These are phyloP conservation scores for Betula pendula DNA, from an alignment of 306 rosid genomes.

Conservation along the genomic window DNA sequence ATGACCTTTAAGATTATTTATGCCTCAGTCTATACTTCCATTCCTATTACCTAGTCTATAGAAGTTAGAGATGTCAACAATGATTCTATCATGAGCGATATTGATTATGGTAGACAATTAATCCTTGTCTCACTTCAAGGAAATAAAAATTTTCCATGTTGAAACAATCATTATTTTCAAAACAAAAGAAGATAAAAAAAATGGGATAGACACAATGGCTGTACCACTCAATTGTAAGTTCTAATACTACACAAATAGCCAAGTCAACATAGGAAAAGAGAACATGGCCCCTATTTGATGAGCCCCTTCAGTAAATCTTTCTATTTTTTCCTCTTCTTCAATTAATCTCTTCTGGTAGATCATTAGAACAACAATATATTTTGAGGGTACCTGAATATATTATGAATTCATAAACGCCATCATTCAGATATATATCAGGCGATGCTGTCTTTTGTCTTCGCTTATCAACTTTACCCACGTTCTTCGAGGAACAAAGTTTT, in stretches of 20 bases:
- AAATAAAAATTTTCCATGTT: background rate
- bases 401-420: background rate
- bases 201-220: background rate
- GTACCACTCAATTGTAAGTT: background rate
- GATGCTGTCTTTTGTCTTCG: background rate
- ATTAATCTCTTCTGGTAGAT: background rate
- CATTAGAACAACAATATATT: background rate
- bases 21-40: background rate
- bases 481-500: background rate
- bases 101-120: background rate
- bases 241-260: background rate
- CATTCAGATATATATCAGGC: background rate
- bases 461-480: background rate
- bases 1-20: background rate
- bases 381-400: background rate
- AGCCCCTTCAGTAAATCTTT: background rate
- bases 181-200: background rate
- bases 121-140: background rate
- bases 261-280: background rate
- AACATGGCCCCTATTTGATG: background rate
- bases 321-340: background rate
- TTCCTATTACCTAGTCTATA: background rate
- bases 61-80: background rate
- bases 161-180: background rate
- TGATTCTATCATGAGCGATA: background rate